Evolutionary conservation across 306 rosid genomes (phyloP).

Genomic region (Cucurbita argyrosperma): DNA sequence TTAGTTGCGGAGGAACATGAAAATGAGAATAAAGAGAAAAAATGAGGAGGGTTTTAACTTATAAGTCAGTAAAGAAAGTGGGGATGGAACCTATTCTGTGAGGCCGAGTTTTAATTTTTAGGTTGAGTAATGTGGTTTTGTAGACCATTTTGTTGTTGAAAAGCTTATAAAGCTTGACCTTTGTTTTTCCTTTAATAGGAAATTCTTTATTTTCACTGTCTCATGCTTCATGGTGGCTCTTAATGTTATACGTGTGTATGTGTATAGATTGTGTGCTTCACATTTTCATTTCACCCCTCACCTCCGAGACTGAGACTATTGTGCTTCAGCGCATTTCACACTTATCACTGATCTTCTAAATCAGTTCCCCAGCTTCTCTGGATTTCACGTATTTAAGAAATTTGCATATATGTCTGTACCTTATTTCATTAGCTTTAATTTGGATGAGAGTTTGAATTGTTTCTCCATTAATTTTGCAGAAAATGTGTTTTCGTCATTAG

Average conservation of each 20-base stretch:
- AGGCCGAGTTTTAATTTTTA: not conserved
- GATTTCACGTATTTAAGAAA: not conserved
- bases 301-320: not conserved
- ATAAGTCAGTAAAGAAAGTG: not conserved
- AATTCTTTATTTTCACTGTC: not conserved
- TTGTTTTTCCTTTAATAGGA: not conserved
- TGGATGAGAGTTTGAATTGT: slow-evolving; percentile 11
- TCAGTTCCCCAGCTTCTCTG: not conserved
- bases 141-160: not conserved
- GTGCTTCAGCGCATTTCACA: not conserved
- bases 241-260: not conserved
- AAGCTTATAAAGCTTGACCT: not conserved
- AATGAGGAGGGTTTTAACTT: not conserved
- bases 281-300: not conserved
- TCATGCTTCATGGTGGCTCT: not conserved
- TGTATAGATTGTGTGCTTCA: not conserved
- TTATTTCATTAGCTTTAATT: not conserved
- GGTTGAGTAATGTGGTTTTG: not conserved
- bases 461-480: slow-evolving; percentile 39
- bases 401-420: not conserved
- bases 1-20: not conserved
- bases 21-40: not conserved
- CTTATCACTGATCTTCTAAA: not conserved
- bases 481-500: slow-evolving; percentile 85
- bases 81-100: not conserved